A percentile compares a stretch with the other conserved stretches of the same genome.
Evolutionary conservation across 352 stramenopile species (phyloP).

Genomic region (Pythium sp.): DNA sequence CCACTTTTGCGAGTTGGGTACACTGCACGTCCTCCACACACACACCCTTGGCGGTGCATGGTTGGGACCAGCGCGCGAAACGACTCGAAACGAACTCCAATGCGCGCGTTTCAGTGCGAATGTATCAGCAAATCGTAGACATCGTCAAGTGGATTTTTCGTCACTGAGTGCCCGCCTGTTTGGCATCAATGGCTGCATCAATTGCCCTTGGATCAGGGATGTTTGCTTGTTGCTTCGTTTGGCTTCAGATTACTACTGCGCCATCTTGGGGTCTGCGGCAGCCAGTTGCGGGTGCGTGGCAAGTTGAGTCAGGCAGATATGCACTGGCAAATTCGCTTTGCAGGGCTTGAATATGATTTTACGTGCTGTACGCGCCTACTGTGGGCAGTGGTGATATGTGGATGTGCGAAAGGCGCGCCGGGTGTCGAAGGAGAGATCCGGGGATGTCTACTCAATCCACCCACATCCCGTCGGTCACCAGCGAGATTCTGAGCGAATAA

Average conservation of each 20-base stretch:
- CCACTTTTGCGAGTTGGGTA: constrained; percentile 5
- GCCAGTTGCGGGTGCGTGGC: neutral
- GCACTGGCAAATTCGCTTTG: neutral
- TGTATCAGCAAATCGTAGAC: neutral
- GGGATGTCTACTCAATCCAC: neutral
- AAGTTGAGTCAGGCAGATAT: constrained; percentile 9
- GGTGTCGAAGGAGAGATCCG: neutral
- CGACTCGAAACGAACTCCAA: constrained; percentile 8
- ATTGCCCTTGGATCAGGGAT: neutral
- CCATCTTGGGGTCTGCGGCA: constrained; percentile 1
- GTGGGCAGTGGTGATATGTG: constrained; percentile 6
- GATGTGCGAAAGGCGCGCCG: constrained; percentile 5
- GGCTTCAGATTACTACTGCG: neutral
- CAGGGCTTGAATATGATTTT: neutral
- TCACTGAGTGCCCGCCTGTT: neutral
- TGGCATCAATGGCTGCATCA: neutral
- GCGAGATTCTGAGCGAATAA: neutral
- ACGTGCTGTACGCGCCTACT: neutral
- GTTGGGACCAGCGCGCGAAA: constrained; percentile 2
- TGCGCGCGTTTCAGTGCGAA: neutral
- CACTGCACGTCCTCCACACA: neutral
- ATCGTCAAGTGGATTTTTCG: constrained; percentile 8
- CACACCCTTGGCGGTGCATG: neutral
- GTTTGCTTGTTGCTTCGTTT: neutral
- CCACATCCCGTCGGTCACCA: neutral